phyloP scores from a whole-genome alignment of 2,329 filamentous ascomycete species.

The Graphilbum sp. region DNA sequence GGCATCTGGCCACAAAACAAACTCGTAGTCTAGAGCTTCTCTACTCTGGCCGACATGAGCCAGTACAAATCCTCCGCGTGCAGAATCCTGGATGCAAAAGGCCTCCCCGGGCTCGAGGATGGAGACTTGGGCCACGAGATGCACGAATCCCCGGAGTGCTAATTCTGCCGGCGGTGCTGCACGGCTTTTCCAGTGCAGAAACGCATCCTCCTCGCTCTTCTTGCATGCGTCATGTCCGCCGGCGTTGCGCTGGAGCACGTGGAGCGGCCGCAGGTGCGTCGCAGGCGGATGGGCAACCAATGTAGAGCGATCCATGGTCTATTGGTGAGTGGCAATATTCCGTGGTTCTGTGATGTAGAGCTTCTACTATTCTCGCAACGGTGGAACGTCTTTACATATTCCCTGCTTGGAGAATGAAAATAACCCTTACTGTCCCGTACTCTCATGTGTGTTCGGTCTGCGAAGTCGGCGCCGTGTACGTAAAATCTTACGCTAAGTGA shows the following conservation, averaged over 20 bases:
- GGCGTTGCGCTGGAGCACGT: not conserved
- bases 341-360: too few species aligned
- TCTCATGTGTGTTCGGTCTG: too few species aligned
- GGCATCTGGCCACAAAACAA: not conserved
- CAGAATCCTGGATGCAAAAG: conserved; percentile 1
- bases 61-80: not conserved
- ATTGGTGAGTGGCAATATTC: too few species aligned
- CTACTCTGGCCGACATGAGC: not conserved
- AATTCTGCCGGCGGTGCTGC: not conserved
- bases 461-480: too few species aligned
- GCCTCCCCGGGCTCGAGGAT: not conserved
- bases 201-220: not conserved
- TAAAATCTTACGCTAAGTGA: too few species aligned
- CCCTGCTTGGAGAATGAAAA: too few species aligned
- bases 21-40: not conserved
- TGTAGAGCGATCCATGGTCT: too few species aligned
- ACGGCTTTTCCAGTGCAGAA: not conserved
- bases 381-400: too few species aligned
- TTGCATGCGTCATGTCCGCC: too few species aligned
- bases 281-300: too few species aligned
- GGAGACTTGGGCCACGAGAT: not conserved
- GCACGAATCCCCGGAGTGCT: not conserved
- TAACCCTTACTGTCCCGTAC: too few species aligned
- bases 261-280: conserved; percentile 2
- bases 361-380: too few species aligned